Percentiles rank a stretch among this genome's conserved stretches.
Conservation (phyloP, 2,329 filamentous ascomycete genomes). For the Diaporthe destruens region DNA sequence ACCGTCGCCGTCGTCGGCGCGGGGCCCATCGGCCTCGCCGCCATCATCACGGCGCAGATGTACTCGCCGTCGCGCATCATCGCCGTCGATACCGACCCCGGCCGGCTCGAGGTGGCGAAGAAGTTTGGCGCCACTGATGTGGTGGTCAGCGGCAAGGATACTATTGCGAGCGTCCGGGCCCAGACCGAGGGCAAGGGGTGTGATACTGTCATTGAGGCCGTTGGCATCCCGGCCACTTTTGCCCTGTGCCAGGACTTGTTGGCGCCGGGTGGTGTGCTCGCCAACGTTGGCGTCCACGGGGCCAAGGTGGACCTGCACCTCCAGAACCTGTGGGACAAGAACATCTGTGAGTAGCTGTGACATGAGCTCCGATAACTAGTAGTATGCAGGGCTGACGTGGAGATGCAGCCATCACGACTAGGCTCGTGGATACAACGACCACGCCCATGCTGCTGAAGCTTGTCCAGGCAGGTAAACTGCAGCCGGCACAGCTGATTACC, state of each 20-base stretch:
- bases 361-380: too few species aligned
- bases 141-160: conserved; percentile 47
- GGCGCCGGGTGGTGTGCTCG: conserved; percentile 65
- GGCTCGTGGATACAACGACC: conserved; percentile 60
- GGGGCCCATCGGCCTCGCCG: conserved; percentile 68
- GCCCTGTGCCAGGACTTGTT: conserved; percentile 66
- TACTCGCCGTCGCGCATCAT: conserved; percentile 66
- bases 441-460: conserved; percentile 64
- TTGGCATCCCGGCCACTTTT: conserved; percentile 66
- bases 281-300: conserved; percentile 71
- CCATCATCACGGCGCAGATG: conserved; percentile 65
- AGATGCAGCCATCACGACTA: conserved; percentile 56
- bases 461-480: conserved; percentile 55
- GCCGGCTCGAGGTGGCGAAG: conserved; percentile 60
- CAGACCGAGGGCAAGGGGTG: conserved; percentile 65
- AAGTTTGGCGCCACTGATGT: conserved; percentile 62
- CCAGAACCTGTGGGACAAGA: conserved; percentile 66
- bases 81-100: conserved; percentile 63
- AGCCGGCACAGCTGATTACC: conserved; percentile 59
- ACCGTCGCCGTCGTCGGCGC: conserved; percentile 67
- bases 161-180: conserved; percentile 54
- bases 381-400: conserved; percentile 41
- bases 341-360: conserved; percentile 58
- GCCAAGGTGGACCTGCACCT: conserved; percentile 64
- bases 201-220: conserved; percentile 70